Percentiles rank a stretch among this genome's conserved stretches.
phyloP scores from a whole-genome alignment of 805 yeast genomes.

The Candida ascalaphidarum region DNA sequence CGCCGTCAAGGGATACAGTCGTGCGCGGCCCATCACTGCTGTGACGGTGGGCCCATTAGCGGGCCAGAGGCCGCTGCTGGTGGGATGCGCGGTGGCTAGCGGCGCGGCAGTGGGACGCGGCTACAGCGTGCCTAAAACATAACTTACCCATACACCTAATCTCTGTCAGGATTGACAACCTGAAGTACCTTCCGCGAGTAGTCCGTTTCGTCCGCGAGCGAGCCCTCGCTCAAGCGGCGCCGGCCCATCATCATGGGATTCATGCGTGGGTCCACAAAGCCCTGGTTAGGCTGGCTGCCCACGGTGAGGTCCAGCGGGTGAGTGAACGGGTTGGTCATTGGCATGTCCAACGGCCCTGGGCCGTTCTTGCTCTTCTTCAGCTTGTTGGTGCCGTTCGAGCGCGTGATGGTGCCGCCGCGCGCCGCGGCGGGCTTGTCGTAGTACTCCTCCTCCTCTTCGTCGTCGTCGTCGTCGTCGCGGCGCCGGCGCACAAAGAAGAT shows the following conservation, averaged over 20 bases:
- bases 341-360: conserved; percentile 31
- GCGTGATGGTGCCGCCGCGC: conserved; percentile 32
- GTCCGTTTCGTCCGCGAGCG: conserved; percentile 80
- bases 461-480: conserved; percentile 44
- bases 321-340: conserved; percentile 54
- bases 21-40: too few species aligned
- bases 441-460: conserved; percentile 29
- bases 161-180: conserved; percentile 89
- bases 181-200: conserved; percentile 72
- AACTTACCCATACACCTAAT: too few species aligned
- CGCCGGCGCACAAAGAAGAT: conserved; percentile 27
- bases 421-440: conserved; percentile 19
- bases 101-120: too few species aligned
- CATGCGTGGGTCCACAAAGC: conserved; percentile 49
- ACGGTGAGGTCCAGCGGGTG: conserved; percentile 38
- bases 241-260: conserved; percentile 76
- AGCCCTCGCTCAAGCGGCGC: conserved; percentile 77
- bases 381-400: conserved; percentile 25
- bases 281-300: conserved; percentile 6
- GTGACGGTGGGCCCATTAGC: too few species aligned
- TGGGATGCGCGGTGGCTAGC: too few species aligned
- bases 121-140: too few species aligned
- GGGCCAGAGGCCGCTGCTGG: too few species aligned
- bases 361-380: conserved; percentile 20
- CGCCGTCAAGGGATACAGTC: too few species aligned